A percentile compares a stretch with the other conserved stretches of the same genome.
Evolutionary conservation across 352 stramenopile genomes (phyloP).

Genomic region (Pythium apleroticum): DNA sequence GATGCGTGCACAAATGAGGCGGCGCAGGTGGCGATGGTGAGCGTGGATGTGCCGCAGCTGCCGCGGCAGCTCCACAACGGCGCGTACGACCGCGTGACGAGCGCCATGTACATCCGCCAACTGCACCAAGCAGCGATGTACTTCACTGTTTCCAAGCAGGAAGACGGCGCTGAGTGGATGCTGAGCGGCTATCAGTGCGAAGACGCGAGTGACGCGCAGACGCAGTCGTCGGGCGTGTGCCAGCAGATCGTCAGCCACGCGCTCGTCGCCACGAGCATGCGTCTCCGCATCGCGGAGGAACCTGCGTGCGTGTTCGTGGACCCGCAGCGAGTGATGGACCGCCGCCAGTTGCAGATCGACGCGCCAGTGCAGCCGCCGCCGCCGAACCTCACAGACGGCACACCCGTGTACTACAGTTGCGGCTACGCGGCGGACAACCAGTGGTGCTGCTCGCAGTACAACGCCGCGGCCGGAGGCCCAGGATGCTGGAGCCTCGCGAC

Average conservation of each 20-base stretch:
- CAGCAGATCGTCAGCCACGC: conserved; percentile 14
- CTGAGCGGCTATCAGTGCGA: conserved; percentile 48
- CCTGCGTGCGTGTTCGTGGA: conserved; percentile 12
- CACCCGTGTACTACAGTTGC: conserved; percentile 46
- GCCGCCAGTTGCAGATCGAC: conserved; percentile 38
- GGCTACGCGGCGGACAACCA: conserved; percentile 28
- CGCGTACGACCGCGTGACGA: conserved; percentile 12
- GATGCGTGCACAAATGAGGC: neutral
- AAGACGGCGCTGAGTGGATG: conserved; percentile 26
- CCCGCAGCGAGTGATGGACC: neutral
- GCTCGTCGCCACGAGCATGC: neutral
- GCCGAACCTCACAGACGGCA: conserved; percentile 28
- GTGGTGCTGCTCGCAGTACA: conserved; percentile 50
- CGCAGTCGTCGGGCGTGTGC: conserved; percentile 26
- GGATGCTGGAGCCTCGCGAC: conserved; percentile 43
- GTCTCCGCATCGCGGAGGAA: neutral
- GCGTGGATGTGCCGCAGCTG: neutral
- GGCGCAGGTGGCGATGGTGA: neutral
- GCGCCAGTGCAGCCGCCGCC: conserved; percentile 22
- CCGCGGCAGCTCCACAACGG: conserved; percentile 13
- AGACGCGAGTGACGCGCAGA: neutral
- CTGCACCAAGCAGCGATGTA: conserved; percentile 31
- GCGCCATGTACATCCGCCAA: conserved; percentile 31
- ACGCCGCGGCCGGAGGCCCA: conserved; percentile 24
- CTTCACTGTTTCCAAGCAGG: conserved; percentile 34